A percentile compares a stretch with the other conserved stretches of the same genome.
Conservation (phyloP, 129 eudicot species). For the Saposhnikovia divaricata region DNA sequence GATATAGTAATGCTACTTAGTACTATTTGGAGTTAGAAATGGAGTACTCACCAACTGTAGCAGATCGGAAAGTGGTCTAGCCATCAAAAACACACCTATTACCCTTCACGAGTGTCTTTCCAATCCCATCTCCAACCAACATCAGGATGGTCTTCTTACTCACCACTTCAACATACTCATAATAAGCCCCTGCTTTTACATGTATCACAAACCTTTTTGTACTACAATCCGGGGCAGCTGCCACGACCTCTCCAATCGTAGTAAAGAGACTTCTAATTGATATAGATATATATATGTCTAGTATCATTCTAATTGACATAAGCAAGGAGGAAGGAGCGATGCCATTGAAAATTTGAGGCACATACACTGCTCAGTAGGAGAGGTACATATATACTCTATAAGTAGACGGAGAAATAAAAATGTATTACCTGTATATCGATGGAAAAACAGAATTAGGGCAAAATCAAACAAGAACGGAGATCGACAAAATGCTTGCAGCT, state of each 20-base stretch:
- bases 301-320: too few species aligned
- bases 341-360: too few species aligned
- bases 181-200: slow-evolving; percentile 78
- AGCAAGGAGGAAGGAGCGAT: too few species aligned
- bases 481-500: too few species aligned
- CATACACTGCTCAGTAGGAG: too few species aligned
- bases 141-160: slow-evolving; percentile 50
- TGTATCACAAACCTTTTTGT: slow-evolving; percentile 63
- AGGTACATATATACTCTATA: too few species aligned
- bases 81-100: slow-evolving; percentile 84
- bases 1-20: neutral
- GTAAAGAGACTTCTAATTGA: too few species aligned
- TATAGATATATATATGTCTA: too few species aligned
- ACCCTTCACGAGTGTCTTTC: slow-evolving; percentile 74
- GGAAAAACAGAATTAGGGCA: too few species aligned
- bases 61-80: slow-evolving; percentile 88
- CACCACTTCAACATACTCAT: slow-evolving; percentile 68
- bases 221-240: slow-evolving; percentile 56
- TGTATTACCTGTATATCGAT: too few species aligned
- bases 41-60: slow-evolving; percentile 67
- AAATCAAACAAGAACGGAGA: too few species aligned
- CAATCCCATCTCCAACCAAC: slow-evolving; percentile 95
- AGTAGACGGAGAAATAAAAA: too few species aligned
- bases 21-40: neutral
- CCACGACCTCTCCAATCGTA: slow-evolving; percentile 36